These are phyloP conservation scores for Acacia melanoxylon DNA, from an alignment of 306 rosid species.

Conservation along the genomic window DNA sequence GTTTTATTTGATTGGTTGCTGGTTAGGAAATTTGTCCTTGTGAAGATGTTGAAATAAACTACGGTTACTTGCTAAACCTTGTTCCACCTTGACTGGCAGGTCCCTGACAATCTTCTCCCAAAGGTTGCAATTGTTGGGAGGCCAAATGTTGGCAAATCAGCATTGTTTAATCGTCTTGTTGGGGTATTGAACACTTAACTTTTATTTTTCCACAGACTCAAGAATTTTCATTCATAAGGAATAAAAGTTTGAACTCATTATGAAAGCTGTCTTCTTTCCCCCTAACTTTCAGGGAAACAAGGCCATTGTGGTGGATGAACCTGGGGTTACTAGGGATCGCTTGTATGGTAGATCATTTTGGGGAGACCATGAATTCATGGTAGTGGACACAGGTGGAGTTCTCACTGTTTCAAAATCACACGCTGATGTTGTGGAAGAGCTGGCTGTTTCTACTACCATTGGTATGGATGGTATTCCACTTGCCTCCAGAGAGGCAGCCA, in stretches of 20 bases:
- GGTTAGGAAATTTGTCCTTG: constrained; percentile 26
- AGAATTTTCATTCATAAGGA: constrained; percentile 19
- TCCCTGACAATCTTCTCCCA: constrained; percentile 88
- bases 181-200: constrained; percentile 58
- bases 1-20: not conserved
- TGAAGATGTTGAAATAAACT: constrained; percentile 17
- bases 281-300: constrained; percentile 69
- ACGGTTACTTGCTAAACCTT: constrained; percentile 34
- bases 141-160: constrained; percentile 98
- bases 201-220: constrained; percentile 15
- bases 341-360: constrained; percentile 92
- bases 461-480: constrained; percentile 99
- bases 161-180: constrained; percentile 87
- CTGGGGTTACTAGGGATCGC: constrained; percentile 97
- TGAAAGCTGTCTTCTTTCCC: constrained; percentile 3
- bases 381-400: constrained; percentile 96
- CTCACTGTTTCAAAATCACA: constrained; percentile 83
- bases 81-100: constrained; percentile 49
- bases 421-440: constrained; percentile 73
- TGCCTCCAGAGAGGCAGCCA: constrained; percentile 86
- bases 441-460: constrained; percentile 79
- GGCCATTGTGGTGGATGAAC: constrained; percentile 98
- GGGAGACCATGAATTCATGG: constrained; percentile 90
- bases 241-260: constrained; percentile 12
- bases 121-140: constrained; percentile 89